These are phyloP conservation scores for Ciborinia camelliae DNA, from an alignment of 2,329 filamentous ascomycete species.

Conservation along the genomic window DNA sequence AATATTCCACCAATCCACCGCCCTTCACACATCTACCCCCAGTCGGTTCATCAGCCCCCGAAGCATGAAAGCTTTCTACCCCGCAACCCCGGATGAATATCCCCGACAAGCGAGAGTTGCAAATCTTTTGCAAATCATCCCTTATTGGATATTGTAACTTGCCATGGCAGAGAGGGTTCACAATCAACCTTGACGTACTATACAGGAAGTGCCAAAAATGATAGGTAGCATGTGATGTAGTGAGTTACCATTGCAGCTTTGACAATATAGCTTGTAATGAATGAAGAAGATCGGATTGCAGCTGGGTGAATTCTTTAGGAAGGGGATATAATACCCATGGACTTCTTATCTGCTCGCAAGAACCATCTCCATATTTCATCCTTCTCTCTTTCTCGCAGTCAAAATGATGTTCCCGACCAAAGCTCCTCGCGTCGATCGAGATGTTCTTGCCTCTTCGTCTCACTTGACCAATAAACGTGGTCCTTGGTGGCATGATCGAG, in stretches of 20 bases:
- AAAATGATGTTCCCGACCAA: constrained; percentile 1
- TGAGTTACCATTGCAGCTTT: constrained; percentile 1
- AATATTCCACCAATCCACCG: constrained; percentile 3
- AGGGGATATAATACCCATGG: background rate
- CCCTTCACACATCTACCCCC: background rate
- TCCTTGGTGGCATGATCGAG: constrained; percentile 25
- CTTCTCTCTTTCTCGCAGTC: background rate
- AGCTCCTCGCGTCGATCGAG: background rate
- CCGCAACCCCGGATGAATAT: constrained; percentile 2
- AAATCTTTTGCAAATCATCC: background rate
- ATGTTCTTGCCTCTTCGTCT: background rate
- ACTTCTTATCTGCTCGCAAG: background rate
- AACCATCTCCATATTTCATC: background rate
- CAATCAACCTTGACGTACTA: background rate
- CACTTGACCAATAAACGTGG: constrained; percentile 24
- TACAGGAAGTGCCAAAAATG: background rate
- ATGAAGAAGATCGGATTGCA: background rate
- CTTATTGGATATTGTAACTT: background rate
- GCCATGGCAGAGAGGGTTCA: background rate
- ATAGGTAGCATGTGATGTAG: background rate
- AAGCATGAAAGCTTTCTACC: constrained; percentile 1
- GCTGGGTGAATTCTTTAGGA: too few species aligned
- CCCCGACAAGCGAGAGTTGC: background rate
- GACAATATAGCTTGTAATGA: background rate
- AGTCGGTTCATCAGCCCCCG: constrained; percentile 1